Percentiles rank a stretch among this genome's conserved stretches.
Evolutionary conservation across 306 rosid species (phyloP).

Genomic region (Corylus americana): DNA sequence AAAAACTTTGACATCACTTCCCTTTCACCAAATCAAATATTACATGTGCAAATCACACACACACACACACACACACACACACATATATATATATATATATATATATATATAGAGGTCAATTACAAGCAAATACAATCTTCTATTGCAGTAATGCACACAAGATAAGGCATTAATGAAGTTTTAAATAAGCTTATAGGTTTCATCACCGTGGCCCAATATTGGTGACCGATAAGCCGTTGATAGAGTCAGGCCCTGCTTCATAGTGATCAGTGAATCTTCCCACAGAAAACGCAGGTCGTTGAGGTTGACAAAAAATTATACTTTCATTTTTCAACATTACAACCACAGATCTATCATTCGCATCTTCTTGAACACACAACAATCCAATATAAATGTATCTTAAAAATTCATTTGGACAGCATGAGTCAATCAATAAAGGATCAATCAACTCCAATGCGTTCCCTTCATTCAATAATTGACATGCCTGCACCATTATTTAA

Average conservation of each 20-base stretch:
- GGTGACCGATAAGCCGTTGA: slow-evolving; percentile 32
- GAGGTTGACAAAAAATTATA: slow-evolving; percentile 25
- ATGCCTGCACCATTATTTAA: slow-evolving; percentile 37
- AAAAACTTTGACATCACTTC: not conserved
- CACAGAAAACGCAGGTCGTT: slow-evolving; percentile 35
- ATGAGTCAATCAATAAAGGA: slow-evolving; percentile 37
- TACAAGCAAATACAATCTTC: not conserved
- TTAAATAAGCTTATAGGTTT: not conserved
- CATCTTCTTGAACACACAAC: slow-evolving; percentile 53
- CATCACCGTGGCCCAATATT: not conserved
- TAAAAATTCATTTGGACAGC: slow-evolving; percentile 28
- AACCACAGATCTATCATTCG: slow-evolving; percentile 41
- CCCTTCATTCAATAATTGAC: slow-evolving; percentile 43
- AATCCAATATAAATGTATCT: slow-evolving; percentile 43
- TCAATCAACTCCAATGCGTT: slow-evolving; percentile 40
- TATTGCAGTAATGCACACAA: not conserved
- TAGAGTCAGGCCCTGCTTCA: slow-evolving; percentile 5
- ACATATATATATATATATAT: too few relatives aligned
- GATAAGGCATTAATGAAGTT: not conserved
- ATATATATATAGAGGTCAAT: not conserved
- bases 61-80: too few relatives aligned
- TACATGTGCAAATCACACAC: too few relatives aligned
- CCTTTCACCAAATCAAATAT: not conserved
- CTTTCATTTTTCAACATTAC: slow-evolving; percentile 41
- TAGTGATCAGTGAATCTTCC: slow-evolving; percentile 26